A percentile compares a stretch with the other conserved stretches of the same genome.
Conservation (phyloP, 176 grass and related monocot species). For the Paspalum notatum region DNA sequence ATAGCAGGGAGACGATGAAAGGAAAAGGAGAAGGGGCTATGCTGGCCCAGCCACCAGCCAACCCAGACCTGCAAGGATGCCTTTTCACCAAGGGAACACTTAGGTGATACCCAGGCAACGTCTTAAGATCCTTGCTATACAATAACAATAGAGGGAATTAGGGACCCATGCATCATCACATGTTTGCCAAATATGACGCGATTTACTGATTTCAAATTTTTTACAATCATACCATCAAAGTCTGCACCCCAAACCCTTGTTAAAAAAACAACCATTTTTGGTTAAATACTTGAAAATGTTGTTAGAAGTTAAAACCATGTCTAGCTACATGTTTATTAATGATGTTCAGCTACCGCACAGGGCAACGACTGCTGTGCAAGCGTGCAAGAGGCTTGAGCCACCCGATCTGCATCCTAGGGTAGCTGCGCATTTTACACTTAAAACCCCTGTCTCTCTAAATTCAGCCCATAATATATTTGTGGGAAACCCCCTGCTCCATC, state of each 20-base stretch:
- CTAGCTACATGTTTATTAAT: not conserved
- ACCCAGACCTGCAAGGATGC: not conserved
- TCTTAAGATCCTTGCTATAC: no score
- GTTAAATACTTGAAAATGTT: not conserved
- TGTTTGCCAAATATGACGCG: not conserved
- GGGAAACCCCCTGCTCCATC: no score
- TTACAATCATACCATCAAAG: not conserved
- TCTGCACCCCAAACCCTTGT: not conserved
- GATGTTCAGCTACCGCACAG: constrained; percentile 3
- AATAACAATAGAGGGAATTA: no score
- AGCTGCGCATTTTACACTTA: no score
- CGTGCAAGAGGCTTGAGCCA: no score
- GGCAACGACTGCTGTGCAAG: no score
- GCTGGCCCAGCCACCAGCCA: not conserved
- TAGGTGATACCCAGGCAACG: not conserved
- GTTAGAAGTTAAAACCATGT: not conserved
- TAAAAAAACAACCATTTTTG: not conserved
- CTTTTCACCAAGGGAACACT: not conserved
- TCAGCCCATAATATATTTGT: no score
- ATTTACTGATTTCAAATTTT: not conserved
- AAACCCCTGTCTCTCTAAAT: no score
- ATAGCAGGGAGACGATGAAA: not conserved
- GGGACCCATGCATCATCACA: not conserved
- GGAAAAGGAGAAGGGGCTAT: not conserved
- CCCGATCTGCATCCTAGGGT: no score